Evolutionary conservation across 192 early-diverging fungal genomes (phyloP), one percentile per base, ranked within the genome.

Genomic region (Coemansia sp.): DNA sequence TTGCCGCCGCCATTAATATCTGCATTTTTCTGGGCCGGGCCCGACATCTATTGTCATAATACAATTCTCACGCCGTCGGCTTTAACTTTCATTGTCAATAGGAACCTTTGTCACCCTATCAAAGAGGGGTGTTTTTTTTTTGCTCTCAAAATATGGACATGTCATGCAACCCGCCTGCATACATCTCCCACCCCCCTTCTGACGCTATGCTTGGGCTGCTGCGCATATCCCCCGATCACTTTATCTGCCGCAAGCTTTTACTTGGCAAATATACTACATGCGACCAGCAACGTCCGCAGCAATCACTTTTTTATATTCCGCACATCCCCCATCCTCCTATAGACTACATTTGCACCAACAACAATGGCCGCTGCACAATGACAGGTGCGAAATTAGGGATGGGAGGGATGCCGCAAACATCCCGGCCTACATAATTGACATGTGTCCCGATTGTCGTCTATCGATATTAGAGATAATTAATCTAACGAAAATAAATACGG

Each of bases 11-110:
- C 49, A 50, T 50, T 50, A 50, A 50, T 50, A 24, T 50, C 49
- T 50, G 18, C 27, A 29, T 53, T 53, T 55, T 55, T 55, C 53
- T 55, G 53, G 53, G 53, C 53, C 53, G 53, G 53, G 53, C 27
- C 53, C 53, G 53, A 55, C 53, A 31, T 31, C 49, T 20, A 55
- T 55, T 55, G 53, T 55, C 53, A 2, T 2, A 13, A 10, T 11
- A 10, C 53, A 31, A 55, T 55, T 55, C 53, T 55, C 53, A 55
- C 53, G 53, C 53, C 27, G 53, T 55, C 27, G 53, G 53, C 12
- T 31, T 55, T 55, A 15, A 55, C 27, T 55, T 55, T 27, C 24
- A 55, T 55, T 55, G 53, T 31, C 53, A 15, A 55, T 55, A 16
- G 27, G 11, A 31, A 16, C 27, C 53, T 31, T 27, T 31, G 27